phyloP scores from a whole-genome alignment of 2,329 filamentous ascomycete species.

The Ilyonectria mors-panacis region DNA sequence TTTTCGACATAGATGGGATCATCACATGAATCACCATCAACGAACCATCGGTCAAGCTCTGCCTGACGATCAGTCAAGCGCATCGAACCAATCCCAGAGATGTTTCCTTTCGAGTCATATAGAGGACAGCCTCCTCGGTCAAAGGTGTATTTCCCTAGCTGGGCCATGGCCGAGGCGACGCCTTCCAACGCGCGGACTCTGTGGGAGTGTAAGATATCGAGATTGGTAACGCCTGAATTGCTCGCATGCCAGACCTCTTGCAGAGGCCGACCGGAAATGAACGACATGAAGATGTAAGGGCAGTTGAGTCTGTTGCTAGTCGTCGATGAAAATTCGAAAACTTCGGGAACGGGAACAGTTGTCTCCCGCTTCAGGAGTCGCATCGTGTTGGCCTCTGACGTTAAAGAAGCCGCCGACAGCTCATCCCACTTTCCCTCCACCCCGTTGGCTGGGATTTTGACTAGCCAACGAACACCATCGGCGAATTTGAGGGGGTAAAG shows the following conservation, averaged over 20 bases:
- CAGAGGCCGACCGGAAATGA: slow-evolving; percentile 4
- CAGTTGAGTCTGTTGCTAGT: not conserved
- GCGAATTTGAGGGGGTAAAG: slow-evolving; percentile 6
- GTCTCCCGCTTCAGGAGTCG: slow-evolving; percentile 18
- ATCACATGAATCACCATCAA: not conserved
- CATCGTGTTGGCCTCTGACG: slow-evolving; percentile 21
- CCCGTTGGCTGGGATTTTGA: slow-evolving; percentile 15
- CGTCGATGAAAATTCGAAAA: slow-evolving; percentile 16
- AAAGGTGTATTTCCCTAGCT: slow-evolving; percentile 6
- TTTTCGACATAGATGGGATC: not conserved
- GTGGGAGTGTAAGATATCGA: not conserved
- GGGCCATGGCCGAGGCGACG: slow-evolving; percentile 18
- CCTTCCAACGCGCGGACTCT: slow-evolving; percentile 6
- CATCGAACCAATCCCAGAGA: not conserved
- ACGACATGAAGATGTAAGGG: slow-evolving; percentile 18
- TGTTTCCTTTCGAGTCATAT: not conserved
- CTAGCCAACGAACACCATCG: not conserved
- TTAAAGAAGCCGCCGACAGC: not conserved
- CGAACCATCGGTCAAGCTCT: slow-evolving; percentile 3
- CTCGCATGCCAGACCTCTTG: slow-evolving; percentile 13
- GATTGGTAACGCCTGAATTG: not conserved
- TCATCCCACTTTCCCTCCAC: slow-evolving; percentile 7
- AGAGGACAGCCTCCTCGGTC: not conserved
- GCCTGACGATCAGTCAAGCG: not conserved
- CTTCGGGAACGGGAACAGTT: slow-evolving; percentile 17